phyloP scores from a whole-genome alignment of 2,329 filamentous ascomycete genomes.

The Diaporthe sp. region DNA sequence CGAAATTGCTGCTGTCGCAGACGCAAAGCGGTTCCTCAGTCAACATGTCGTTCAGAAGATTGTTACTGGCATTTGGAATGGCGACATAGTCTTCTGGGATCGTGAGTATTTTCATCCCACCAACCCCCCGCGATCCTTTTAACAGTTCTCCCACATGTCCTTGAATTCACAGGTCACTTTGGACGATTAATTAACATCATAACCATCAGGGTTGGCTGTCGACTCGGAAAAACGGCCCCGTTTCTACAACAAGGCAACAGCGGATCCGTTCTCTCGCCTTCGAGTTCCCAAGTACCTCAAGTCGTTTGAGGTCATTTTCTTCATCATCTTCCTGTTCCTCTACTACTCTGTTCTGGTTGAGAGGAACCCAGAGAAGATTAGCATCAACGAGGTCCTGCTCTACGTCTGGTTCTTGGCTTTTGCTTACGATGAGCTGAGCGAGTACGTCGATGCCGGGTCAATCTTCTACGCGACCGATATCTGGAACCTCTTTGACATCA shows the following conservation, averaged over 20 bases:
- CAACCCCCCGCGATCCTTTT: fast-evolving
- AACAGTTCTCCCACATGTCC: not conserved
- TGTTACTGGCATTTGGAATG: conserved; percentile 86
- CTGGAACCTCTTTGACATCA: conserved; percentile 83
- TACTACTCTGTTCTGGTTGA: conserved; percentile 91
- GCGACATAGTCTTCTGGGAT: conserved; percentile 90
- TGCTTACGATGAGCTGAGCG: conserved; percentile 87
- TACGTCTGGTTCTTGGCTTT: conserved; percentile 91
- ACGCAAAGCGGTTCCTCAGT: conserved; percentile 87
- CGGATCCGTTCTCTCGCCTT: conserved; percentile 81
- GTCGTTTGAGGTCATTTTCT: conserved; percentile 86
- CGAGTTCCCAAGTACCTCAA: conserved; percentile 88
- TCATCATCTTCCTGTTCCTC: conserved; percentile 79
- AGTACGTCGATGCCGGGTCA: conserved; percentile 87
- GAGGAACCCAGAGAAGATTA: conserved; percentile 75
- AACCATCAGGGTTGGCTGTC: conserved; percentile 69
- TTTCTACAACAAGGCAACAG: conserved; percentile 76
- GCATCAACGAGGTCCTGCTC: conserved; percentile 76
- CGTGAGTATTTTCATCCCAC: conserved; percentile 11
- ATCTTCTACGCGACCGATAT: conserved; percentile 86
- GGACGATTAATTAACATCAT: not conserved
- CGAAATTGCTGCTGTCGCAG: conserved; percentile 85
- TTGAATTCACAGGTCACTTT: too few species aligned
- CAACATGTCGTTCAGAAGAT: conserved; percentile 86
- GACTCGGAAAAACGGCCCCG: conserved; percentile 81